phyloP scores from a whole-genome alignment of 441 rosid genomes.

The Aquilaria agallochum region DNA sequence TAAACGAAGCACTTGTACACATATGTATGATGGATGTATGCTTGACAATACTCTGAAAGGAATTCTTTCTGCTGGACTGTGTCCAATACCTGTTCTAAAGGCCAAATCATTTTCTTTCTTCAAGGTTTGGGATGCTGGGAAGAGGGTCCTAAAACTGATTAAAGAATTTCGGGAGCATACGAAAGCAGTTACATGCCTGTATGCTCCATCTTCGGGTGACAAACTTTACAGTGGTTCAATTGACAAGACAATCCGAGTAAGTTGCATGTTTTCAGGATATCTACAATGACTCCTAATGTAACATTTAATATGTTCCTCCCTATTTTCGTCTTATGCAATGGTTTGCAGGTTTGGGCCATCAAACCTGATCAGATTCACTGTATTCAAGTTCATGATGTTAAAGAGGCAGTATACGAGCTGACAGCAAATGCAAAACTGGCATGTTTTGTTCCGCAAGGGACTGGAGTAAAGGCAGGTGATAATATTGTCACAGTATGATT shows the following conservation, averaged over 20 bases:
- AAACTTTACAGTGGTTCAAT: constrained; percentile 60
- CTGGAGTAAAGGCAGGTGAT: constrained; percentile 53
- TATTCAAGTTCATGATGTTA: constrained; percentile 62
- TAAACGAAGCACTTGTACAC: not conserved
- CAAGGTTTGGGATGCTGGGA: constrained; percentile 59
- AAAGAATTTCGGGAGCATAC: constrained; percentile 56
- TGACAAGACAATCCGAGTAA: constrained; percentile 66
- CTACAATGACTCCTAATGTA: too few relatives aligned
- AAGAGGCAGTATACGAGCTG: constrained; percentile 45
- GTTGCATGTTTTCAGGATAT: not conserved
- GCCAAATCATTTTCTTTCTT: not conserved
- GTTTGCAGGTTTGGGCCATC: constrained; percentile 51
- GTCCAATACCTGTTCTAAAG: not conserved
- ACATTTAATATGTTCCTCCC: not conserved
- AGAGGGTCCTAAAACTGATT: constrained; percentile 36
- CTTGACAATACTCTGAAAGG: too few relatives aligned
- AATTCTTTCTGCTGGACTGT: too few relatives aligned
- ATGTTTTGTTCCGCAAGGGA: constrained; percentile 50
- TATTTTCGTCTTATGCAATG: not conserved
- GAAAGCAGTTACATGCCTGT: constrained; percentile 60
- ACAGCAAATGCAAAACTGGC: constrained; percentile 46
- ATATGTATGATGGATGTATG: not conserved
- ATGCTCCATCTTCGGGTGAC: constrained; percentile 41
- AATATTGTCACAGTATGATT: not conserved
- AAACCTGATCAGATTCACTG: constrained; percentile 54